Base-by-base conservation (phyloP, 805 yeast genomes). In the Saturnispora saitoi region DNA sequence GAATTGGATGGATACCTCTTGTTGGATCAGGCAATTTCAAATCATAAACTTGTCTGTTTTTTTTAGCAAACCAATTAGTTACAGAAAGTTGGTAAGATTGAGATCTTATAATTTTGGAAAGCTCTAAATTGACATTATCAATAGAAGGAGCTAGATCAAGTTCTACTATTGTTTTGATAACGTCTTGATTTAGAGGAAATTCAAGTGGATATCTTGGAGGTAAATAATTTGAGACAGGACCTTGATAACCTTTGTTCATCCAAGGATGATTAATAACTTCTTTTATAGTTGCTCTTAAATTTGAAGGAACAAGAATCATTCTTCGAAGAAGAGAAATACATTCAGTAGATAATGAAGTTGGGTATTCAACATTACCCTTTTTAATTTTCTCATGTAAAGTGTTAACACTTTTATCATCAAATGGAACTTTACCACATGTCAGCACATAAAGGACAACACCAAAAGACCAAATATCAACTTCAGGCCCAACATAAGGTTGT, bases 351-450 rank as follows among this genome's bases (percentile, higher is more conserved):
- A 93, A 68, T 67, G 81, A 81, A 32, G 76, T 75, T 7, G 99
- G 98, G 64, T 93, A 93, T 55, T 89, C 96, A 10, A 93, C 95
- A 53, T 80, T 74, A 37, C 98, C 99, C 56, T 81, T 78, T 63
- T 91, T 93, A 63, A 93, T 93, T 65, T 90, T 90, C 54, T 88
- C 95, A 64, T 93, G 99, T 57, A 93, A 72, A 1, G 86, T 90
- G 42, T 90, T 82, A 54, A 95, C 95, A 56, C 86, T 81, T 59
- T 88, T 95, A 62, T 93, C 98, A 65, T 93, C 99, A 64, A 93
- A 93, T 8, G 99, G 99, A 12, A 93, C 98, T 64, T 88, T 90
- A 48, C 99, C 99, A 64, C 97, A 90, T 2, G 93, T 96, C 52
- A 93, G 72, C 7, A 93, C 99, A 61, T 88, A 93, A 45, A 93